Percentiles rank a stretch among this genome's conserved stretches.
phyloP scores from a whole-genome alignment of 768 basidiomycete species.

The Floccularia luteovirens region DNA sequence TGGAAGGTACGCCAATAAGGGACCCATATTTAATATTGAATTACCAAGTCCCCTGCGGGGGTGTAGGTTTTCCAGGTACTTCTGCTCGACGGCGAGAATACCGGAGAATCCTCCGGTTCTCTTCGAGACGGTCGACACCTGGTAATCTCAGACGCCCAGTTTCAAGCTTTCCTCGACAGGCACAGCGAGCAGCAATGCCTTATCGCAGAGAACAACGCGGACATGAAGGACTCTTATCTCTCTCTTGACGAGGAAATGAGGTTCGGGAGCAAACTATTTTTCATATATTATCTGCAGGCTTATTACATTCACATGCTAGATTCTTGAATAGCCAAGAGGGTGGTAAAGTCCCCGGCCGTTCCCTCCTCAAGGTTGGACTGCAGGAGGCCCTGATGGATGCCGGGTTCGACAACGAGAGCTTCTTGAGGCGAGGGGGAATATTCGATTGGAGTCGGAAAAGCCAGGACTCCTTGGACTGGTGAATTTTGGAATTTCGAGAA shows the following conservation, averaged over 20 bases:
- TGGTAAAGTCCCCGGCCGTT: constrained; percentile 19
- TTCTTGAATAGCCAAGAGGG: constrained; percentile 24
- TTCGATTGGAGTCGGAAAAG: constrained; percentile 24
- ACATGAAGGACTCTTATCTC: no score
- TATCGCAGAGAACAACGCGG: constrained; percentile 30
- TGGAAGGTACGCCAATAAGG: not conserved
- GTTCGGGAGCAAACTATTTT: constrained; percentile 7
- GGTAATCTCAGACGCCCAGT: constrained; percentile 23
- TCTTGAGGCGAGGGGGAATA: constrained; percentile 21
- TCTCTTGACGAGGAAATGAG: constrained; percentile 27
- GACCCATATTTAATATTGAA: no score
- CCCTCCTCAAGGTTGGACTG: constrained; percentile 25
- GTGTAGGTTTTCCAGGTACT: constrained; percentile 10
- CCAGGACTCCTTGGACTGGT: not conserved
- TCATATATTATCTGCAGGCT: not conserved
- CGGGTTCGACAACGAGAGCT: constrained; percentile 22
- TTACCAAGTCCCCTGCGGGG: no score
- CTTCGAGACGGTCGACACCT: constrained; percentile 15
- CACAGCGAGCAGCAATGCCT: constrained; percentile 17
- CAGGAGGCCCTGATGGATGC: constrained; percentile 21
- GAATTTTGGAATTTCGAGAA: no score
- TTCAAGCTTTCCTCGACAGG: constrained; percentile 21
- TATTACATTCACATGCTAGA: constrained; percentile 6
- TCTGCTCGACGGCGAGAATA: constrained; percentile 10
- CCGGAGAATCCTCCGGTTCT: constrained; percentile 2